A percentile compares a stretch with the other conserved stretches of the same genome.
These are phyloP conservation scores for Phytophthora syringae DNA, from an alignment of 352 stramenopile species.

Conservation along the genomic window DNA sequence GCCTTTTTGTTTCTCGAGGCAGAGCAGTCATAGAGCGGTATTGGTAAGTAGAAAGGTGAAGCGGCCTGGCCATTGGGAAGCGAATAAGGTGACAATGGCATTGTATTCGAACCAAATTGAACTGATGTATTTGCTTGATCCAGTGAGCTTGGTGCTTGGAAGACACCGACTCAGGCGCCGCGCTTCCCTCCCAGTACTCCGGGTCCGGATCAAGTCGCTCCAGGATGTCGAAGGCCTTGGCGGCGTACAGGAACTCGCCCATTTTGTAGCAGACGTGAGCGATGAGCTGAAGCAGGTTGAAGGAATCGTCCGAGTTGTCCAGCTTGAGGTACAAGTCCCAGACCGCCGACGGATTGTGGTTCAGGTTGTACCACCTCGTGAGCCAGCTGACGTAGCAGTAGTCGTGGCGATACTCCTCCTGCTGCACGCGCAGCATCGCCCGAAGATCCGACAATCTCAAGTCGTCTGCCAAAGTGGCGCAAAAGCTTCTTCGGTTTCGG, in stretches of 20 bases:
- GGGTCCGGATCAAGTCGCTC: slow-evolving; percentile 94
- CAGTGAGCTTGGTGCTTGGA: slow-evolving; percentile 70
- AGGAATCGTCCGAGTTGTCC: slow-evolving; percentile 95
- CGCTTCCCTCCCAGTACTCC: slow-evolving; percentile 98
- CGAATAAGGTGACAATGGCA: slow-evolving; percentile 19
- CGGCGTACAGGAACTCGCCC: slow-evolving; percentile 95
- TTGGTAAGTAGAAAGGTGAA: slow-evolving; percentile 30
- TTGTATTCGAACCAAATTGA: slow-evolving; percentile 8
- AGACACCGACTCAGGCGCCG: slow-evolving; percentile 95
- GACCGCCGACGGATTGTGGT: slow-evolving; percentile 92
- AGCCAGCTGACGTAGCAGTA: slow-evolving; percentile 94
- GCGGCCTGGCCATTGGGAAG: too few relatives aligned
- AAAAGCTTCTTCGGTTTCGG: too few relatives aligned
- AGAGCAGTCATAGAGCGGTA: too few relatives aligned
- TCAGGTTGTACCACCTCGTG: slow-evolving; percentile 95
- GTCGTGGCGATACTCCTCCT: slow-evolving; percentile 93
- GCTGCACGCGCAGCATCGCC: slow-evolving; percentile 90
- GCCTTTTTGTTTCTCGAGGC: too few relatives aligned
- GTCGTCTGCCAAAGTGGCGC: not conserved
- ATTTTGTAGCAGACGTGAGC: slow-evolving; percentile 98
- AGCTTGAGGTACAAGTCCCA: slow-evolving; percentile 98
- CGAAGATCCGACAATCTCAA: slow-evolving; percentile 66
- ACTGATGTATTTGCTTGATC: slow-evolving; percentile 16
- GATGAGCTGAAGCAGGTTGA: slow-evolving; percentile 96
- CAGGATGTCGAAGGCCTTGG: slow-evolving; percentile 95